A percentile compares a stretch with the other conserved stretches of the same genome.
phyloP scores from a whole-genome alignment of 345 rosid species.

The Moricandia moricandioides region DNA sequence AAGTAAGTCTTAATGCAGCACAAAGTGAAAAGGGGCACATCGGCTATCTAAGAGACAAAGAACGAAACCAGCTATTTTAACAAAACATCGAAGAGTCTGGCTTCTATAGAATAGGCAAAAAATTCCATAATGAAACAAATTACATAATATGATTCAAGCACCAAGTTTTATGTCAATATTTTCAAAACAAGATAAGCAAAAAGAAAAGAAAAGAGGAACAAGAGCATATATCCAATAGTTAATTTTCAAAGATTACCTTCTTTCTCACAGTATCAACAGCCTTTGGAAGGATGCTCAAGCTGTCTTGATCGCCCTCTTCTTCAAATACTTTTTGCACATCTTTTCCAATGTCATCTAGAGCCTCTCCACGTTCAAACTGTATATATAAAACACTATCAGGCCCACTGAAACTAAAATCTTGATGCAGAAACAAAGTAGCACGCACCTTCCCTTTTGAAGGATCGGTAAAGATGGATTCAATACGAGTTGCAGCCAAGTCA shows the following conservation, averaged over 20 bases:
- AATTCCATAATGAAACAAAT: neutral
- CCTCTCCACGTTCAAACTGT: constrained; percentile 98
- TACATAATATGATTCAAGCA: neutral
- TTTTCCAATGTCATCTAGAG: constrained; percentile 73
- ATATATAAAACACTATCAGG: constrained; percentile 17
- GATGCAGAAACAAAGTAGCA: constrained; percentile 18
- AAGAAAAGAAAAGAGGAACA: constrained; percentile 18
- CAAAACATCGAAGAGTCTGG: neutral
- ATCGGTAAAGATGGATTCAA: constrained; percentile 77
- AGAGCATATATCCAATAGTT: neutral
- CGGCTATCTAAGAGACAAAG: neutral
- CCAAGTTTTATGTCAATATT: constrained; percentile 1
- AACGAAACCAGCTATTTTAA: neutral
- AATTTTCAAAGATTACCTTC: constrained; percentile 47
- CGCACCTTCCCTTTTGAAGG: constrained; percentile 89
- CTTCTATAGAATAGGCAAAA: neutral
- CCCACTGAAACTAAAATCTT: neutral
- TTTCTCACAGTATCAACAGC: constrained; percentile 87
- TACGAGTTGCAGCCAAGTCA: constrained; percentile 59
- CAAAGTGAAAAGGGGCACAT: neutral
- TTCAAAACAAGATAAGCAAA: neutral
- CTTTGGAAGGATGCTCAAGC: constrained; percentile 72
- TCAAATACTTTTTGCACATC: constrained; percentile 65
- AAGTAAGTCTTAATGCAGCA: neutral
- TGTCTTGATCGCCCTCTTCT: constrained; percentile 85